phyloP scores from a whole-genome alignment of 2,329 filamentous ascomycete genomes.

The Xylaria sp. region DNA sequence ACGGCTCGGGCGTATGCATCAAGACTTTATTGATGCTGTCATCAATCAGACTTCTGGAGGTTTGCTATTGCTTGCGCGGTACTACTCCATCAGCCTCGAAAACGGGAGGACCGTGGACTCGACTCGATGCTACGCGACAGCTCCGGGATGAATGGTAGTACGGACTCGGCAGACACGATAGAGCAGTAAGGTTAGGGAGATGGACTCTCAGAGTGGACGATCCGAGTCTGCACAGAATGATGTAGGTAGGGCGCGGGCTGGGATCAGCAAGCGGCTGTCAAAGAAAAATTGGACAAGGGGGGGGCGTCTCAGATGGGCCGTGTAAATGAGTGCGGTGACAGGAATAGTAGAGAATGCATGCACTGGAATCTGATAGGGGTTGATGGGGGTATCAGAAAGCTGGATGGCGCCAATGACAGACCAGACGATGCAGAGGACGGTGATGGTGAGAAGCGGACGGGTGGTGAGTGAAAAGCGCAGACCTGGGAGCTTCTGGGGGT shows the following conservation, averaged over 20 bases:
- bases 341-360: slow-evolving; percentile 5
- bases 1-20: background rate
- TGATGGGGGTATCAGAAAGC: background rate
- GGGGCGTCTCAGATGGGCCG: slow-evolving; percentile 3
- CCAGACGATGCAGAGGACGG: background rate
- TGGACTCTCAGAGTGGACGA: slow-evolving; percentile 6
- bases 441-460: slow-evolving; percentile 5
- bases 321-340: slow-evolving; percentile 12
- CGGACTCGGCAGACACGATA: slow-evolving; percentile 1
- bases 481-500: slow-evolving; percentile 20
- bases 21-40: slow-evolving; percentile 14
- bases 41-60: background rate
- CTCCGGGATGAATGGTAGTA: background rate
- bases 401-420: background rate
- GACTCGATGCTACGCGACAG: background rate
- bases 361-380: background rate
- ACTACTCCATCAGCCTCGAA: background rate
- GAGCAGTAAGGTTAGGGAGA: slow-evolving; percentile 6
- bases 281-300: slow-evolving; percentile 10
- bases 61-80: background rate
- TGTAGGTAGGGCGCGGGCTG: slow-evolving; percentile 4
- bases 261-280: slow-evolving; percentile 7
- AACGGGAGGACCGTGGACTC: background rate
- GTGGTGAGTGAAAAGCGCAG: slow-evolving; percentile 21
- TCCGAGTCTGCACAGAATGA: slow-evolving; percentile 2